Evolutionary conservation across 345 rosid genomes (phyloP), one percentile per base, ranked within the genome.

Genomic region (Syzygium grande): DNA sequence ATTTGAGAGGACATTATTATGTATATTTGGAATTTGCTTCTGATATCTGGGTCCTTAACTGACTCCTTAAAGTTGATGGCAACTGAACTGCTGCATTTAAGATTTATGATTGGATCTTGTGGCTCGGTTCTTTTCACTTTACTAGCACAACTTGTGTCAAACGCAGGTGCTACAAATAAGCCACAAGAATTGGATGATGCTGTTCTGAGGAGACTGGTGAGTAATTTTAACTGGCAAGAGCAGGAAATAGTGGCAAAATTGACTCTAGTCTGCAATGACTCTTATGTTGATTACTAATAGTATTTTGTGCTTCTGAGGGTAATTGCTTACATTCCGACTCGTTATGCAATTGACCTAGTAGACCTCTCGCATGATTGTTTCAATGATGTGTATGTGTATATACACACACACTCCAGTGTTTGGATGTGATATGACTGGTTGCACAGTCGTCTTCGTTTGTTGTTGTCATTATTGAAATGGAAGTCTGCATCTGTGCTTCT

Each of bases 131-230:
- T 30, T 55, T 86, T 73, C 84, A 54, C 53, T 86, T 25, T 79
- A 49, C 51, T 88, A 87, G 43, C 68, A 84, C 59, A 27, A 29
- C 54, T 89, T 87, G 46, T 43, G 52, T 91, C 54, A 78, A 61
- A 59, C 92, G 92, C 92, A 97, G 99, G 99, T 88, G 99, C 99
- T 86, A 97, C 99, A 12, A 97, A 97, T 92, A 97, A 97, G 91
- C 99, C 99, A 38, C 99, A 96, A 86, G 99, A 97, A 85, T 90
- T 97, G 93, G 99, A 97, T 90, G 99, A 97, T 91, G 99, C 99
- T 52, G 99, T 97, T 65, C 96, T 96, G 52, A 92, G 98, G 93
- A 94, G 99, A 95, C 87, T 97, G 97, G 99, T 96, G 56, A 90
- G 95, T 90, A 55, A 30, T 79, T 80, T 41, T 90, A n/a, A 38